Evolutionary conservation across 768 basidiomycete species (phyloP).

Genomic region (Podaxis sp.): DNA sequence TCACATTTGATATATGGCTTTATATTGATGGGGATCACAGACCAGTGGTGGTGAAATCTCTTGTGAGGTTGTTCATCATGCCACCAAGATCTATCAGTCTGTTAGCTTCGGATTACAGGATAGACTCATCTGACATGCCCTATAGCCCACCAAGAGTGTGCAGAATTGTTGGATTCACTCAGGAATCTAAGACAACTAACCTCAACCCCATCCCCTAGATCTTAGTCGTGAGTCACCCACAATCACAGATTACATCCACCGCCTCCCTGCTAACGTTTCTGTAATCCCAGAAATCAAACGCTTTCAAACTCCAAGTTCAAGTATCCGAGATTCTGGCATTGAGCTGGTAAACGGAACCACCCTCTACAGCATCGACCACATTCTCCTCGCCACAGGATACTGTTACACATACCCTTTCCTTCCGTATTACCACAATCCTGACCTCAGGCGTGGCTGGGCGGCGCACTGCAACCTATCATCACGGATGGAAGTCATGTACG

Average conservation of each 20-base stretch:
- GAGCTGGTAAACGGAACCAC: slow-evolving; percentile 38
- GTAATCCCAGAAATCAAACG: slow-evolving; percentile 38
- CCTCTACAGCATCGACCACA: slow-evolving; percentile 31
- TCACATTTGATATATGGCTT: not conserved
- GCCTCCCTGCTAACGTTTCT: slow-evolving; percentile 32
- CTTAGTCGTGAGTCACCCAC: slow-evolving; percentile 14
- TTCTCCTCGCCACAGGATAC: slow-evolving; percentile 42
- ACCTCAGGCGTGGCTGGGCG: slow-evolving; percentile 22
- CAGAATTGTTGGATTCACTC: slow-evolving; percentile 6
- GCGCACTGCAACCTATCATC: slow-evolving; percentile 30
- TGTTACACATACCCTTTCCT: slow-evolving; percentile 46
- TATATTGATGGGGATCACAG: slow-evolving; percentile 17
- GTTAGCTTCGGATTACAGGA: slow-evolving; percentile 1
- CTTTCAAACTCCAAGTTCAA: slow-evolving; percentile 26
- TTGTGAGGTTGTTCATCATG: slow-evolving; percentile 30
- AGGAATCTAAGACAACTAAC: not conserved
- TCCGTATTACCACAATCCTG: slow-evolving; percentile 33
- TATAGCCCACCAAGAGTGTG: not conserved
- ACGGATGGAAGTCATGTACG: slow-evolving; percentile 40
- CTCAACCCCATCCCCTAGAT: not conserved
- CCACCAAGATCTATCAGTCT: slow-evolving; percentile 31
- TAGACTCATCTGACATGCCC: not conserved
- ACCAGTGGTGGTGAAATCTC: slow-evolving; percentile 36
- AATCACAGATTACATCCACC: slow-evolving; percentile 19
- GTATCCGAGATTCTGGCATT: slow-evolving; percentile 26